Percentiles rank a stretch among this genome's conserved stretches.
These are phyloP conservation scores for Penicillium cinerascens DNA, from an alignment of 495 filamentous ascomycete species.

Conservation along the genomic window DNA sequence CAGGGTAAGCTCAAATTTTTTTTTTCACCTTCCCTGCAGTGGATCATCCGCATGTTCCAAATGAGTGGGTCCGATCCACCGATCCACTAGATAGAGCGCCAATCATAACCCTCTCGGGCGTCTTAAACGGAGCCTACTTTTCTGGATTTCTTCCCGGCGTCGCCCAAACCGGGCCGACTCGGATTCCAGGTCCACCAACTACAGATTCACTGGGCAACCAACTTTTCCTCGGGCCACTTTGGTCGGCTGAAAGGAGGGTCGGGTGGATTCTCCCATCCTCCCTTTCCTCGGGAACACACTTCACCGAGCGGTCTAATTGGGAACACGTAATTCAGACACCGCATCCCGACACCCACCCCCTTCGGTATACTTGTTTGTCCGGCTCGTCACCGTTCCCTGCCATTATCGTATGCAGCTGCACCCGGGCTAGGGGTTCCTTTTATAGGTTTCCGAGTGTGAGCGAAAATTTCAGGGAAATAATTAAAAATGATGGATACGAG, in stretches of 20 bases:
- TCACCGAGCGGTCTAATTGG: slow-evolving; percentile 29
- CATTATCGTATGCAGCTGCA: background rate
- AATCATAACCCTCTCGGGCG: slow-evolving; percentile 17
- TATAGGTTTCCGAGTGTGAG: background rate
- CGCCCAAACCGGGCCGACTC: slow-evolving; percentile 31
- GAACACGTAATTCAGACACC: slow-evolving; percentile 20
- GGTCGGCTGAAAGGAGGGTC: slow-evolving; percentile 19
- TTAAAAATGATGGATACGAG: slow-evolving; percentile 14
- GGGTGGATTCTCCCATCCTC: slow-evolving; percentile 14
- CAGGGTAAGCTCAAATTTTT: background rate
- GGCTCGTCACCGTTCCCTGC: background rate
- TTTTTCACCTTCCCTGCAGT: slow-evolving; percentile 19
- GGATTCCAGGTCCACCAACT: slow-evolving; percentile 30
- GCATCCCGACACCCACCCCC: slow-evolving; percentile 7
- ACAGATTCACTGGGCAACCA: slow-evolving; percentile 26
- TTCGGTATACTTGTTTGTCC: background rate
- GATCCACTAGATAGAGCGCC: slow-evolving; percentile 4
- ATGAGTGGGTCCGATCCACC: slow-evolving; percentile 19
- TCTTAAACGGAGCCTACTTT: slow-evolving; percentile 8
- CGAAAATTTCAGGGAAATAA: slow-evolving; percentile 12
- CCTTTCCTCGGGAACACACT: slow-evolving; percentile 23
- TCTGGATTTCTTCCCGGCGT: slow-evolving; percentile 27
- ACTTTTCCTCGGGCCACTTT: background rate
- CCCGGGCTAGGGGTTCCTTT: background rate
- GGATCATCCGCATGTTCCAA: slow-evolving; percentile 27